Base-by-base conservation (phyloP, 805 yeast genomes). In the Brettanomyces sp. region DNA sequence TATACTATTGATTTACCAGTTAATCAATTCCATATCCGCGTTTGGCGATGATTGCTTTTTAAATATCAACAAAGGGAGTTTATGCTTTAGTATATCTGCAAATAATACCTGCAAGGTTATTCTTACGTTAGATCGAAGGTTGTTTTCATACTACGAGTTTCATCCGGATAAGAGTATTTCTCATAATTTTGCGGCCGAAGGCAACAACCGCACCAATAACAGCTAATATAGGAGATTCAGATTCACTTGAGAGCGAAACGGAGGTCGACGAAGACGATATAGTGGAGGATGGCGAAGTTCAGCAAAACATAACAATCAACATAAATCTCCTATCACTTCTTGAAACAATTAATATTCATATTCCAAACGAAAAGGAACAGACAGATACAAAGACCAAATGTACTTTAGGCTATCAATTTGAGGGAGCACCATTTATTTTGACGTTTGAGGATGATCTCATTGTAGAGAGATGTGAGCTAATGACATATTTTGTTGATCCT, bases 381-480 rank as follows among this genome's bases (percentile, higher is more conserved):
- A 21, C 45, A 6, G 60, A 57, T n/a, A 21, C 43, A 11, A 50
- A 49, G 32, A 57, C 71, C 1, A 75, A 73, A 47, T 76, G 81
- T 51, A 72, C 79, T 6, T 49, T 80, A 46, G 68, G 73, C 21
- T 76, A 73, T 53, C 60, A 67, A 40, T 76, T 77, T 0, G 56
- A 64, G 6, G 82, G 81, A 0, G 56, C 69, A 8, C 82, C 82
- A 0, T 77, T 82, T 52, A 66, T 74, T 0, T 49, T 82, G 21
- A 70, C 74, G 3, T 80, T 79, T 59, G 66, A 60, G 43, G 80
- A 77, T 52, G 82, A 77, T 44, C 57, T 63, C 1, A 63, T 73
- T 48, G 69, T 80, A 47, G 85, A 82, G 50, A 62, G 72, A 37
- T 81, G 84, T 49, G 81, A 77, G 49, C 67, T 82, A 43, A 60